Conservation (phyloP, 2,329 filamentous ascomycete genomes). For the Epichloe aotearoae region DNA sequence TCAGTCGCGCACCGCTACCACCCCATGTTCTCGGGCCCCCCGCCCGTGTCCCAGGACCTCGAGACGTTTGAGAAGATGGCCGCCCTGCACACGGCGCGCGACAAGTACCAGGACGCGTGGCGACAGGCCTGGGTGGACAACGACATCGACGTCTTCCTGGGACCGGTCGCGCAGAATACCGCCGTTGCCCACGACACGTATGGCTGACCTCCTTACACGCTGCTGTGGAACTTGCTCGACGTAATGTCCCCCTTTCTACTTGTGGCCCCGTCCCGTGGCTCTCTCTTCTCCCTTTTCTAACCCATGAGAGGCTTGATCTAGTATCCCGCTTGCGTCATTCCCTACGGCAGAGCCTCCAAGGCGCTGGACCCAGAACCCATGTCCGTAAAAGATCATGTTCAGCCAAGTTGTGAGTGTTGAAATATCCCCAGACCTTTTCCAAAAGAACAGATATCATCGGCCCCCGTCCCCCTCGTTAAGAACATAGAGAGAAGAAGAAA, state of each 20-base stretch:
- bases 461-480: too few species aligned
- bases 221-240: constrained; percentile 38
- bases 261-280: too few species aligned
- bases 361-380: constrained; percentile 4
- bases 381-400: neutral
- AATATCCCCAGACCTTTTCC: neutral
- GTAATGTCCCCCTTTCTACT: constrained; percentile 13
- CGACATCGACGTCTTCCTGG: constrained; percentile 36
- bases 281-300: neutral
- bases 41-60: constrained; percentile 4
- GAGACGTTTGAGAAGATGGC: constrained; percentile 23
- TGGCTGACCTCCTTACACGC: constrained; percentile 30
- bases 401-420: neutral
- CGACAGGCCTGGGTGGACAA: constrained; percentile 27
- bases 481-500: too few species aligned
- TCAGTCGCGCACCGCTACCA: neutral
- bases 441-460: too few species aligned
- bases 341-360: constrained; percentile 24
- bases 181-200: constrained; percentile 39
- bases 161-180: constrained; percentile 33
- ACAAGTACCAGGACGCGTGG: constrained; percentile 24
- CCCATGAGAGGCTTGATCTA: constrained; percentile 10
- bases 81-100: constrained; percentile 10
- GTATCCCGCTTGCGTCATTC: constrained; percentile 38
- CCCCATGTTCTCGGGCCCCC: neutral